Conservation (phyloP, 164 flowering plant species). For the Nymphaea thermarum region DNA sequence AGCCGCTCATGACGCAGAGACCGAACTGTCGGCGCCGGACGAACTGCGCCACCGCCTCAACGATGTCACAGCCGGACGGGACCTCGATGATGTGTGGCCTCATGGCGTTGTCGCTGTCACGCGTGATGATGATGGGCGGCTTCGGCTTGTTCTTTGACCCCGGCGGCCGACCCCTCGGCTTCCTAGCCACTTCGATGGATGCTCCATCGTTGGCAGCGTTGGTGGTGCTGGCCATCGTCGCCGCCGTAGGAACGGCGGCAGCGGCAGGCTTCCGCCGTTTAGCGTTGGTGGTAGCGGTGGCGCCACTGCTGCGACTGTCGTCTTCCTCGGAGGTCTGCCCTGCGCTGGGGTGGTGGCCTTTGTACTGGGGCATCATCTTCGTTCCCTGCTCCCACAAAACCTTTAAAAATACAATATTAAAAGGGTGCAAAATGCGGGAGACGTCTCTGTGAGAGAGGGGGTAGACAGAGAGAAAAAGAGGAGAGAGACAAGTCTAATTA, state of each 20-base stretch:
- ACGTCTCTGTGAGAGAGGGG: no score
- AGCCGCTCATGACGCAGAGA: constrained; percentile 44
- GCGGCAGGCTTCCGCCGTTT: constrained; percentile 8
- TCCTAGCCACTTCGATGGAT: constrained; percentile 39
- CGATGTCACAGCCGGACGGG: constrained; percentile 41
- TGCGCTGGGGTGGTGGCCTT: constrained; percentile 13
- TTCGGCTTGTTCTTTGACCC: constrained; percentile 72
- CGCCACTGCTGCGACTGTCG: constrained; percentile 21
- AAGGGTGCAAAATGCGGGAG: no score
- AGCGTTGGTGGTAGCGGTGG: background rate
- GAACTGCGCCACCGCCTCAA: constrained; percentile 34
- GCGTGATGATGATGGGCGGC: constrained; percentile 47
- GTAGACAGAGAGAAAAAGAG: background rate
- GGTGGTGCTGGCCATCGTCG: constrained; percentile 4
- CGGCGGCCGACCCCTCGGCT: constrained; percentile 69
- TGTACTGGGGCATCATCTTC: background rate
- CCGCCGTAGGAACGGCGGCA: background rate
- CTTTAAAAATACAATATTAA: background rate
- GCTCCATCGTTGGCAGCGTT: constrained; percentile 28
- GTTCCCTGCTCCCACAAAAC: background rate
- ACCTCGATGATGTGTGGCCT: constrained; percentile 58
- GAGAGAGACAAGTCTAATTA: no score
- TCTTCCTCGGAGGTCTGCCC: constrained; percentile 36
- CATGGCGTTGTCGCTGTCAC: constrained; percentile 44
- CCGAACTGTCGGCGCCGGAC: constrained; percentile 35